phyloP scores from a whole-genome alignment of 2,329 filamentous ascomycete genomes.

The Aspergillaceae sp. region DNA sequence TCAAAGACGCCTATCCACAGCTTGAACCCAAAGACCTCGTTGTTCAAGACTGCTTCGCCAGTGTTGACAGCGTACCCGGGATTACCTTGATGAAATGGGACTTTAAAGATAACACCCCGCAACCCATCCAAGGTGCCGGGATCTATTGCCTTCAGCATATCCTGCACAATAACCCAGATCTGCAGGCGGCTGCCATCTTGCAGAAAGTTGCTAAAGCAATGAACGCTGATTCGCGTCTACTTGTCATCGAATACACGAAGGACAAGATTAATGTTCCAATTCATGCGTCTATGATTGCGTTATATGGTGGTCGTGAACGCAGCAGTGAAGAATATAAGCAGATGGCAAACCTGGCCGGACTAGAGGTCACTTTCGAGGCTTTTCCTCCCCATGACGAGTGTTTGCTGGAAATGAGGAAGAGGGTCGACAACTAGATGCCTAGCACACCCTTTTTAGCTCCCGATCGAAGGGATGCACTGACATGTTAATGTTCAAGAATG shows the following conservation, averaged over 20 bases:
- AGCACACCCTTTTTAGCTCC: no score
- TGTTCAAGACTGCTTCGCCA: constrained; percentile 30
- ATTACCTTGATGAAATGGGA: constrained; percentile 28
- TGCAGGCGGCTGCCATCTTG: constrained; percentile 27
- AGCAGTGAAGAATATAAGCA: constrained; percentile 28
- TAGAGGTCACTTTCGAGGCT: constrained; percentile 28
- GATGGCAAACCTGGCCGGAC: constrained; percentile 23
- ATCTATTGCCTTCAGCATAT: constrained; percentile 30
- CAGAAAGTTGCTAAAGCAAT: constrained; percentile 30
- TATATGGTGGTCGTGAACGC: constrained; percentile 28
- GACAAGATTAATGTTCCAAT: constrained; percentile 27
- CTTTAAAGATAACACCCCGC: constrained; percentile 24
- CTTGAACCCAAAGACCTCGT: constrained; percentile 20
- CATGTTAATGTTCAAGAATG: no score
- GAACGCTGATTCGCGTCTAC: constrained; percentile 23
- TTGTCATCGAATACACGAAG: constrained; percentile 31
- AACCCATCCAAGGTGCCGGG: constrained; percentile 25
- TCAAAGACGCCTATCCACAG: constrained; percentile 26
- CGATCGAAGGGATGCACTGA: no score
- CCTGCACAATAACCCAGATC: constrained; percentile 30
- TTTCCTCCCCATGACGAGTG: constrained; percentile 26
- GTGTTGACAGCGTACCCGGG: constrained; percentile 17
- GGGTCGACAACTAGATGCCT: no score
- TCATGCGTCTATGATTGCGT: constrained; percentile 30
- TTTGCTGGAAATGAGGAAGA: constrained; percentile 28